Base-by-base conservation (phyloP, 2,329 filamentous ascomycete genomes). In the Mycosphaerella sp. region DNA sequence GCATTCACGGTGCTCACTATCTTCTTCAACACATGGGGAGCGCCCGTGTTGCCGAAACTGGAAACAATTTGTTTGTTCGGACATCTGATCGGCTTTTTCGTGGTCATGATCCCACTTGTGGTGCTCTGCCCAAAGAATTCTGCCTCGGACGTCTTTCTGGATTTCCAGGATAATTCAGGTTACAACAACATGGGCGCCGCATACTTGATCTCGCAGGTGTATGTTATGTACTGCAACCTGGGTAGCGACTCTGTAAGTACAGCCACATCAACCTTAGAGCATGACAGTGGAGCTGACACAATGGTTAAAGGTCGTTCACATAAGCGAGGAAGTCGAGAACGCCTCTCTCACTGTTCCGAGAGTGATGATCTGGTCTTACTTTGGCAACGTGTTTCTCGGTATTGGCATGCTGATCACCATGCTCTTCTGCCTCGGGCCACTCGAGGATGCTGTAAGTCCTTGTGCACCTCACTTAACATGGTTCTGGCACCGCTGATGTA, bases 61-160 rank as follows among this genome's bases (percentile, higher is more conserved):
- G 77, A 80, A 60, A 72, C 71, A 0, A 49, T 52, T 5, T 62
- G 60, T 41, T 52, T 69, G 34, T 41, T 63, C 34, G 55, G 60
- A 5, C 65, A 68, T 50, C 41, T 64, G 5, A 49, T 57, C 16
- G 66, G 64, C 1, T 69, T 67, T 36, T 44, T 69, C 41, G 59
- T 63, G 12, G 61, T 66, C 18, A 43, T 68, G 32, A 61, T 66
- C n/a, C 60, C 60, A 3, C 53, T 67, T 1, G 56, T 56, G 58
- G 56, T 65, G 3, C 52, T 66, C 14, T 61, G 59, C n/a, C 63
- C 62, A 3, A 66, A 64, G 54, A 65, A 66, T 54, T 55, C 52
- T 36, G 58, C 65, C 17, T 41, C 55, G 27, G 60, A 67, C n/a
- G 66, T 67, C 14, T 68, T 66, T 41, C 41, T 60, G 2, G 52